Percentiles rank a stretch among this genome's conserved stretches.
Evolutionary conservation across 2,329 filamentous ascomycete genomes (phyloP).

Genomic region (Emericellopsis cladophorae): DNA sequence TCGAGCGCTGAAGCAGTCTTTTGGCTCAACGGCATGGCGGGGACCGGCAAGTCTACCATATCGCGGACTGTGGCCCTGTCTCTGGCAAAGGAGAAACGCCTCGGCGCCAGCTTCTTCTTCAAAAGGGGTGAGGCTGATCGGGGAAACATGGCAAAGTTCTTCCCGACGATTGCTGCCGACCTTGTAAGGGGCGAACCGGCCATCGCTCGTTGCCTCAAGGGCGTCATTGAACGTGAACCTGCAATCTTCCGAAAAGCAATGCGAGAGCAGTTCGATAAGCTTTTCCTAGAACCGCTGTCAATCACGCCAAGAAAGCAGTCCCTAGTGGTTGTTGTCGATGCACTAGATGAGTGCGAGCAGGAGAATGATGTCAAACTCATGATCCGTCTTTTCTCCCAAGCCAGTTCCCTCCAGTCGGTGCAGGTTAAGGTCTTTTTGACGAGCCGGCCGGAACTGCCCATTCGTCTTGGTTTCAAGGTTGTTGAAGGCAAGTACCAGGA

Average conservation of each 20-base stretch:
- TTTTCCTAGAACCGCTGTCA: neutral
- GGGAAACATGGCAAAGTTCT: neutral
- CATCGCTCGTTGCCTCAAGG: neutral
- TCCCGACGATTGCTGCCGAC: neutral
- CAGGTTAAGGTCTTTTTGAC: neutral
- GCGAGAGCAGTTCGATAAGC: neutral
- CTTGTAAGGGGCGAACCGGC: neutral
- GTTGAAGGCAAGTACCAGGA: slow-evolving; percentile 15
- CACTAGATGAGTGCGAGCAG: neutral
- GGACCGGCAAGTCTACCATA: slow-evolving; percentile 2
- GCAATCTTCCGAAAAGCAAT: neutral
- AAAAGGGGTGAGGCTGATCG: slow-evolving; percentile 1
- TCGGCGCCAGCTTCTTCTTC: slow-evolving; percentile 2
- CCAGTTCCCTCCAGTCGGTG: neutral
- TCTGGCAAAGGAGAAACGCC: neutral
- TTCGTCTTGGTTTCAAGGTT: slow-evolving; percentile 18
- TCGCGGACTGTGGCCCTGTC: neutral
- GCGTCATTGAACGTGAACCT: neutral
- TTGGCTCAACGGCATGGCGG: slow-evolving; percentile 1
- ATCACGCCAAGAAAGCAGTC: too few species aligned
- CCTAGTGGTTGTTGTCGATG: neutral
- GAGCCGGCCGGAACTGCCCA: slow-evolving; percentile 11
- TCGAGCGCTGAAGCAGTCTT: neutral
- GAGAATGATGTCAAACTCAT: neutral
- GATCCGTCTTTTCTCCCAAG: neutral